Conservation (phyloP, 2,329 filamentous ascomycete species). For the Beauveria asiatica region DNA sequence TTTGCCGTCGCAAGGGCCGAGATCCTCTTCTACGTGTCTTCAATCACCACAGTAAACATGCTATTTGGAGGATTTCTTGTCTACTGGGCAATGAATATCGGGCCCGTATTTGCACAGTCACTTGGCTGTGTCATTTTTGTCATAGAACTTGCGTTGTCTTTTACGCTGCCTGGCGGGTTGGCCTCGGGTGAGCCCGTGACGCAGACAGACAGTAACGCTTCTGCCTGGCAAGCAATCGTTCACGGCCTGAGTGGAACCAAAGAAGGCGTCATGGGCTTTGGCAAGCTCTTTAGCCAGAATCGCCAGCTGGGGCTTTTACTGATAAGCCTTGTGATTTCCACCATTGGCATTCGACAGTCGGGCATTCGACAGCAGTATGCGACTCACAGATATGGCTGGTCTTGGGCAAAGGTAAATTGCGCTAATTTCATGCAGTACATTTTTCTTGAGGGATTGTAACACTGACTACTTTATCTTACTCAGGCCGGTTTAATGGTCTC, state of each 20-base stretch:
- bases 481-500: constrained; percentile 5
- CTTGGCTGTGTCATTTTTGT: background rate
- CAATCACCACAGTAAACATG: background rate
- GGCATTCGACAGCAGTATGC: constrained; percentile 7
- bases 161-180: background rate
- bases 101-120: background rate
- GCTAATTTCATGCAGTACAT: background rate
- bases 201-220: background rate
- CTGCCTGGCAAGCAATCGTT: background rate
- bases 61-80: background rate
- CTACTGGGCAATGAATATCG: constrained; percentile 3
- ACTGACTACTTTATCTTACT: no score
- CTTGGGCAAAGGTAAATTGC: constrained; percentile 3
- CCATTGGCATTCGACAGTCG: background rate
- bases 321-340: constrained; percentile 2
- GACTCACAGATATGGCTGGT: constrained; percentile 7
- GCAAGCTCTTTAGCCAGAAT: background rate
- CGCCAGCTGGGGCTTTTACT: background rate
- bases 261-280: background rate
- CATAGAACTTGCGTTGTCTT: background rate
- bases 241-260: background rate
- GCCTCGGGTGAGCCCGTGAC: background rate
- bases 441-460: background rate
- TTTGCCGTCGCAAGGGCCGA: background rate
- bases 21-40: constrained; percentile 5